Percentiles rank a stretch among this genome's conserved stretches.
Evolutionary conservation across 495 filamentous ascomycete genomes (phyloP).

Genomic region (Xylaria acuta): DNA sequence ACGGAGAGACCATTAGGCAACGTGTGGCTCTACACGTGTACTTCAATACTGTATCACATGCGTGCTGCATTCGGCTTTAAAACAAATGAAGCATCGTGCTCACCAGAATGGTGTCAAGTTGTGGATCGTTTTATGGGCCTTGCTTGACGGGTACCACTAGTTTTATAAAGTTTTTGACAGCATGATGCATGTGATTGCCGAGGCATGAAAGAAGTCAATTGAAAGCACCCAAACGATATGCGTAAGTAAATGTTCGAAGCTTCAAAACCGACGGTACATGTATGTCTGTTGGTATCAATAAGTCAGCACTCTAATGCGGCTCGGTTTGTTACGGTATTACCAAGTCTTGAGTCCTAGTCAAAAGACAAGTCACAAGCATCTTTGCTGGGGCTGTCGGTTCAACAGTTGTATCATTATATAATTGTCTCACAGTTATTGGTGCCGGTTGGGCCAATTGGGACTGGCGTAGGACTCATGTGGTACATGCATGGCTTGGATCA

Average conservation of each 20-base stretch:
- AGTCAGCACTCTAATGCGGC: neutral
- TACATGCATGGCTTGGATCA: neutral
- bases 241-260: neutral
- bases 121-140: slow-evolving; percentile 18
- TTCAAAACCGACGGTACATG: neutral
- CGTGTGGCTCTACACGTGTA: neutral
- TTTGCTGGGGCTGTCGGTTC: neutral
- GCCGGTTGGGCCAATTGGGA: slow-evolving; percentile 10
- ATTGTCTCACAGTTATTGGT: slow-evolving; percentile 13
- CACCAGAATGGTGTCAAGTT: neutral
- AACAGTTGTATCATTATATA: slow-evolving; percentile 6
- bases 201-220: slow-evolving; percentile 12
- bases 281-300: neutral
- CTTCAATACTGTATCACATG: slow-evolving; percentile 12
- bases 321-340: slow-evolving; percentile 18
- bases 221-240: neutral
- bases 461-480: slow-evolving; percentile 19
- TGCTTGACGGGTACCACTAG: neutral
- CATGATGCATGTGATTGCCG: slow-evolving; percentile 21
- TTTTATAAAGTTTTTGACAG: slow-evolving; percentile 6
- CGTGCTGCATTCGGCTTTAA: neutral
- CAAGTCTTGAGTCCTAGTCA: neutral
- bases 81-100: slow-evolving; percentile 1
- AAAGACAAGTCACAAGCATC: neutral
- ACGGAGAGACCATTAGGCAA: neutral